Percentiles rank a stretch among this genome's conserved stretches.
Evolutionary conservation across 371 early-diverging fungal species (phyloP).

Genomic region (Actinomucor elegans): DNA sequence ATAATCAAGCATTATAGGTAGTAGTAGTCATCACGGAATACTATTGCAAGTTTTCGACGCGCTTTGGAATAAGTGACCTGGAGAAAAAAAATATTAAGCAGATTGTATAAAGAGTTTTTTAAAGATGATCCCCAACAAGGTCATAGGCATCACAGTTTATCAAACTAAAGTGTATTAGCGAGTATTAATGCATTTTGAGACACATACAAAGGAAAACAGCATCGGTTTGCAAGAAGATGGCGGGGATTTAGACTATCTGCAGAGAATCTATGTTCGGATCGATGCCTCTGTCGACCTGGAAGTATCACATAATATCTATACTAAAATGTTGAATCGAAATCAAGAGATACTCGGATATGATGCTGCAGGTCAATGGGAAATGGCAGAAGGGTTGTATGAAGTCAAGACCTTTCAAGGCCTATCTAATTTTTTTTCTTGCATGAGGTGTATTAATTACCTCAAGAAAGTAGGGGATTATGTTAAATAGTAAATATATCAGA

Average conservation of each 20-base stretch:
- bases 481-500: no score
- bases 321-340: no score
- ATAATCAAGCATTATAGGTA: conserved; percentile 42
- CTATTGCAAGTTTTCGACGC: conserved; percentile 65
- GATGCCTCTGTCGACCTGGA: conserved; percentile 73
- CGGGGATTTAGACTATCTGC: conserved; percentile 36
- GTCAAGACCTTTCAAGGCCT: neutral
- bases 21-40: conserved; percentile 69
- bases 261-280: conserved; percentile 63
- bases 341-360: conserved; percentile 70
- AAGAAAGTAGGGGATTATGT: conserved; percentile 67
- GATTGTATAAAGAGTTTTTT: conserved; percentile 50
- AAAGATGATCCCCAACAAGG: conserved; percentile 57
- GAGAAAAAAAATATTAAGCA: conserved; percentile 15
- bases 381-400: conserved; percentile 45
- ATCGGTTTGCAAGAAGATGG: neutral
- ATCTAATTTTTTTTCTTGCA: neutral
- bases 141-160: conserved; percentile 72
- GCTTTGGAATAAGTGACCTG: conserved; percentile 6
- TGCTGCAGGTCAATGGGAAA: conserved; percentile 61
- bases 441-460: conserved; percentile 24
- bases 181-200: conserved; percentile 77
- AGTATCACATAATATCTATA: no score
- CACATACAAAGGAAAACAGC: conserved; percentile 55
- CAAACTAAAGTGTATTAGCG: conserved; percentile 67